These are phyloP conservation scores for Oligophagozyma castellii DNA, from an alignment of 1,139 yeast genomes.

Conservation along the genomic window DNA sequence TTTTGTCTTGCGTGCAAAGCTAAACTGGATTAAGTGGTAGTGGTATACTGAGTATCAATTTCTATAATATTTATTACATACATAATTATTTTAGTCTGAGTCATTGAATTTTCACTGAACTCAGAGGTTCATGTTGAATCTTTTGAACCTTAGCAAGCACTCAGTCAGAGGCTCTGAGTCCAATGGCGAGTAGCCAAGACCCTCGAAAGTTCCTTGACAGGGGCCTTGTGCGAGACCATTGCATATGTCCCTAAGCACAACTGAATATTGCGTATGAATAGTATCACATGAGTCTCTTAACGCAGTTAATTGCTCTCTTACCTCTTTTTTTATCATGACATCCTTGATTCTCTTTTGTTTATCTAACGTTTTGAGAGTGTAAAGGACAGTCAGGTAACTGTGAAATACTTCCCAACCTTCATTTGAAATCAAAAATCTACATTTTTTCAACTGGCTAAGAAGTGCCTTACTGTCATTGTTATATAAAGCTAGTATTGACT, in stretches of 20 bases:
- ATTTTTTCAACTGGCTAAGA: conserved; percentile 9
- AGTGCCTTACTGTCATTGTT: conserved; percentile 7
- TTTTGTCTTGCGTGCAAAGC: conserved; percentile 22
- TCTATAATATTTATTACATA: no score
- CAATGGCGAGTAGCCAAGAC: conserved; percentile 6
- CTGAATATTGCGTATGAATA: conserved; percentile 6
- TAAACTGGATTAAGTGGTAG: conserved; percentile 21
- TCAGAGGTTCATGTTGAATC: no score
- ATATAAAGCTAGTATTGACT: conserved; percentile 11
- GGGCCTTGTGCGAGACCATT: conserved; percentile 4
- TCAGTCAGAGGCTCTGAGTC: conserved; percentile 4
- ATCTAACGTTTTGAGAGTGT: conserved; percentile 25
- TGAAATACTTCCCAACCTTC: conserved; percentile 6
- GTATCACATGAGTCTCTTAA: conserved; percentile 16
- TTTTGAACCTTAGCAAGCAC: no score
- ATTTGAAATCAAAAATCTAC: not conserved
- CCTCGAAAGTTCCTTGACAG: conserved; percentile 3
- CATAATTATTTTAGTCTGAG: no score
- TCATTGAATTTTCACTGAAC: no score
- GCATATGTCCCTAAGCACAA: conserved; percentile 4
- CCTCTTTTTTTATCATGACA: conserved; percentile 7
- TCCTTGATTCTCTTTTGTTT: conserved; percentile 20
- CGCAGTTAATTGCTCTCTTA: conserved; percentile 9
- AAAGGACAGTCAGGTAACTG: conserved; percentile 13
- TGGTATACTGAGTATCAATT: no score